Evolutionary conservation across 2,329 filamentous ascomycete genomes (phyloP), one percentile per base, ranked within the genome.

Genomic region (Fusarium sp.): DNA sequence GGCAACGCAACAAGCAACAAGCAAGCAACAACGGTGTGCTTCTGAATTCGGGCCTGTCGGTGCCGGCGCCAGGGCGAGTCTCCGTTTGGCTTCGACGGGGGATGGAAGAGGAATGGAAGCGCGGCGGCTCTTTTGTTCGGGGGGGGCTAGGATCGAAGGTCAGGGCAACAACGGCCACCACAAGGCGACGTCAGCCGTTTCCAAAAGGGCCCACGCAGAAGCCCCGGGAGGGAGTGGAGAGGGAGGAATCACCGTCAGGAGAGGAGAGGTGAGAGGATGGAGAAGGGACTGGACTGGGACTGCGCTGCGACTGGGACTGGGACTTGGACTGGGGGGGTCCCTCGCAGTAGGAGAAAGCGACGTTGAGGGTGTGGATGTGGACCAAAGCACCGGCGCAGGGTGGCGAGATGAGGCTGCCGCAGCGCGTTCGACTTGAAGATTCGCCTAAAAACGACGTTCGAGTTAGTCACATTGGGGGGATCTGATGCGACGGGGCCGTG

Each of bases 121-220:
- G 72, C 75, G 70, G 77, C 74, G 76, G 77, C 77, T 79, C 77
- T 78, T 79, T 79, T 79, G 77, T 74, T 77, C 69, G 65, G 68
- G 75, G 62, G 67, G 75, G 62, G 67, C 76, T 75, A 73, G 76
- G 72, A 77, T 77, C 76, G 64, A 73, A 73, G 71, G 74, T 74
- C 72, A 77, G 72, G 69, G 69, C 73, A 59, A 60, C 66, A 62
- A 60, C 66, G 62, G 63, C 47, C 47, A 54, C 18, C 27, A 64
- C 56, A 62, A 52, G 64, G 72, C 72, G 70, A 75, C 72, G 72
- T 75, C 72, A 75, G 72, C 72, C 72, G 72, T 71, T 75, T 67
- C 63, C 72, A 66, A 73, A 70, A 63, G 66, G 72, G 66, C 70
- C 72, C 72, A 75, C 72, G 72, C 42, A 66, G 69, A 70, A 58